Conservation (phyloP, 2,329 filamentous ascomycete species). For the Botrytis elliptica region DNA sequence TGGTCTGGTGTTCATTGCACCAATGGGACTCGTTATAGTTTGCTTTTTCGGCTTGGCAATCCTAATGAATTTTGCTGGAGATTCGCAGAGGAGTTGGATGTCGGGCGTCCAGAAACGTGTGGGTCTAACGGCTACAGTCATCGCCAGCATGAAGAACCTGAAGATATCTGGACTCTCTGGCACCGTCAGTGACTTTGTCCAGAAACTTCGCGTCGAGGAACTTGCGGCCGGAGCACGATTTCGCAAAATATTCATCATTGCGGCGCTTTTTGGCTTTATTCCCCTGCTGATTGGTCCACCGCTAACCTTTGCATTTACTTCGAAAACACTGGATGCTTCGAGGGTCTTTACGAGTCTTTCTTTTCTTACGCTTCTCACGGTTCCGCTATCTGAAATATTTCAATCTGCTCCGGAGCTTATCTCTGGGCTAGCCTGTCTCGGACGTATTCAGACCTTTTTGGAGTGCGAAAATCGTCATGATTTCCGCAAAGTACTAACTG, state of each 20-base stretch:
- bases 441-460: not conserved
- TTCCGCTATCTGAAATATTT: slow-evolving; percentile 28
- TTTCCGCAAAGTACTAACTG: not conserved
- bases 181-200: slow-evolving; percentile 38
- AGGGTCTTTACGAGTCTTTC: slow-evolving; percentile 28
- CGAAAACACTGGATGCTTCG: slow-evolving; percentile 23
- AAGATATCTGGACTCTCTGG: slow-evolving; percentile 42
- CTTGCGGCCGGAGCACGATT: slow-evolving; percentile 37
- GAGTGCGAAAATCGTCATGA: not conserved
- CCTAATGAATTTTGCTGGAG: slow-evolving; percentile 23
- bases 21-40: slow-evolving; percentile 45
- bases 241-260: slow-evolving; percentile 22
- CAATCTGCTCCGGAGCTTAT: slow-evolving; percentile 28
- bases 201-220: slow-evolving; percentile 40
- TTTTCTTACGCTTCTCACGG: slow-evolving; percentile 29
- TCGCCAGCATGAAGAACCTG: slow-evolving; percentile 43
- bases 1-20: slow-evolving; percentile 38
- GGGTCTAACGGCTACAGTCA: slow-evolving; percentile 33
- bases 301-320: slow-evolving; percentile 28
- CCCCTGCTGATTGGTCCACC: slow-evolving; percentile 25
- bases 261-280: slow-evolving; percentile 25
- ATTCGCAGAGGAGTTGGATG: slow-evolving; percentile 29
- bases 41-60: slow-evolving; percentile 34
- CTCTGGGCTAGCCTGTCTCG: slow-evolving; percentile 20
- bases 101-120: slow-evolving; percentile 12